Percentiles rank a stretch among this genome's conserved stretches.
phyloP scores from a whole-genome alignment of 192 early-diverging fungal species.

The Entomortierella beljakovae region DNA sequence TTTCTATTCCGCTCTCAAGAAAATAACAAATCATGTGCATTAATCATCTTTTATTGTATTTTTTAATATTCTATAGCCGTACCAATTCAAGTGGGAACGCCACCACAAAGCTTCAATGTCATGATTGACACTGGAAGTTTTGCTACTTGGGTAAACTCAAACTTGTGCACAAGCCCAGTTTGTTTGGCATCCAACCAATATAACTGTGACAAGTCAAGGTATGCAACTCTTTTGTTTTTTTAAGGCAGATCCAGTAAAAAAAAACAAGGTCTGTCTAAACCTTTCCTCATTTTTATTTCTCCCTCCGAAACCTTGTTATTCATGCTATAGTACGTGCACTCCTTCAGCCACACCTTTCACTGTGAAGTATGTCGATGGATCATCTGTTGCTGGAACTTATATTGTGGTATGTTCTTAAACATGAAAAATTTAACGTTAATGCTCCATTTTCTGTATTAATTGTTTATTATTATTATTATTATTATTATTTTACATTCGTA shows the following conservation, averaged over 20 bases:
- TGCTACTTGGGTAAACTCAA: conserved; percentile 69
- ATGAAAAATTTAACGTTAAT: background rate
- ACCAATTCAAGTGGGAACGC: conserved; percentile 70
- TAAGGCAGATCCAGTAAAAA: background rate
- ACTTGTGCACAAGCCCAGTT: background rate
- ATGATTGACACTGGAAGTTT: conserved; percentile 79
- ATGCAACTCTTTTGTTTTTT: background rate
- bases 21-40: too few species aligned
- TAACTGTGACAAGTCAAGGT: conserved; percentile 27
- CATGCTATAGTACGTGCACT: conserved; percentile 15
- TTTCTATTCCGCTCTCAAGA: too few species aligned
- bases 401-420: background rate
- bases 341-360: background rate
- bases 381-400: conserved; percentile 8
- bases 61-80: conserved; percentile 15
- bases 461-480: background rate
- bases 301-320: background rate
- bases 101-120: conserved; percentile 71
- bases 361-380: conserved; percentile 16
- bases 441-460: background rate
- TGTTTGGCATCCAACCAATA: conserved; percentile 6
- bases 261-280: background rate
- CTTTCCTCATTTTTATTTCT: background rate
- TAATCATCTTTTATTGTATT: background rate
- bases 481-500: background rate